Evolutionary conservation across 345 rosid species (phyloP).

Genomic region (Populus deltoides): DNA sequence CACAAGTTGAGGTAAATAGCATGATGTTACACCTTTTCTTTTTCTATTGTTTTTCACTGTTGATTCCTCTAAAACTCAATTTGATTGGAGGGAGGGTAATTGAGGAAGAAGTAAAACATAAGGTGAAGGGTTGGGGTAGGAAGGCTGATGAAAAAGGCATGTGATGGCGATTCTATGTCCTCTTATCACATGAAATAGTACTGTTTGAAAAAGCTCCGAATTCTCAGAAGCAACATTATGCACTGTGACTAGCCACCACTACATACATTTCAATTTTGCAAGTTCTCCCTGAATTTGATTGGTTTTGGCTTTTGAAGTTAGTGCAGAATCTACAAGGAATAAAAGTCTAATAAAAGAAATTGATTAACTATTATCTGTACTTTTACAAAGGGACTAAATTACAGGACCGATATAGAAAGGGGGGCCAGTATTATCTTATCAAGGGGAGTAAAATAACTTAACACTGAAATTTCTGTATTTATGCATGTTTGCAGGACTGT

Average conservation of each 20-base stretch:
- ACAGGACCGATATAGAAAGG: no score
- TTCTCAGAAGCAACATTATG: no score
- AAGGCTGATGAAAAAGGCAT: background rate
- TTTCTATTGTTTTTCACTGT: background rate
- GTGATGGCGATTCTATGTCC: background rate
- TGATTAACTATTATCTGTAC: background rate
- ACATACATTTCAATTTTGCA: no score
- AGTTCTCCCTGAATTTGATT: background rate
- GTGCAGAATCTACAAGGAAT: background rate
- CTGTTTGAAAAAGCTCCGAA: no score
- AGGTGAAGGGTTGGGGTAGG: background rate
- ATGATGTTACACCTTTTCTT: background rate
- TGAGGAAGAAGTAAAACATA: background rate
- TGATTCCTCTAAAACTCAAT: background rate
- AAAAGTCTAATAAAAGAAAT: background rate
- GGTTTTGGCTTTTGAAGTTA: background rate
- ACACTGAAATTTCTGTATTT: background rate
- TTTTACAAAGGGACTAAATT: background rate
- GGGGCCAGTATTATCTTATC: background rate
- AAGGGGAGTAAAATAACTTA: background rate
- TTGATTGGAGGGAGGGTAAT: background rate
- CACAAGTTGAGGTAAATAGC: conserved; percentile 69
- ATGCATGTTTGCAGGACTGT: conserved; percentile 45
- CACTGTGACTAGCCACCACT: no score
- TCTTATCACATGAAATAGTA: no score